A percentile compares a stretch with the other conserved stretches of the same genome.
Evolutionary conservation across 2,329 filamentous ascomycete species (phyloP).

Genomic region (Diplocarpon mali): DNA sequence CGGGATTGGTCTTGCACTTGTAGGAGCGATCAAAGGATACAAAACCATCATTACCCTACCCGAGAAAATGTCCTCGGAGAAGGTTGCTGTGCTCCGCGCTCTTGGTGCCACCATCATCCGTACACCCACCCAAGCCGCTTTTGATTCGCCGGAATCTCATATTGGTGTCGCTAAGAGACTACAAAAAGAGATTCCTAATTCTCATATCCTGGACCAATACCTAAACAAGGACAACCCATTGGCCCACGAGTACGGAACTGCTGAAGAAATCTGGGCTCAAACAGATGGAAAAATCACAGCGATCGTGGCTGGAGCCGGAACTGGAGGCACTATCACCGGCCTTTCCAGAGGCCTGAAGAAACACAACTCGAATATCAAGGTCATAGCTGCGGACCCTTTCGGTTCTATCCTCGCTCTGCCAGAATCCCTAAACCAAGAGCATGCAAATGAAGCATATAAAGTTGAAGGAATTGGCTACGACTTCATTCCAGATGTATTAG

Average conservation of each 20-base stretch:
- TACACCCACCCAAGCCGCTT: constrained; percentile 91
- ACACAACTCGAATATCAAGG: constrained; percentile 74
- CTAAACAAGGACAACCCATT: constrained; percentile 82
- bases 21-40: constrained; percentile 93
- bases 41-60: constrained; percentile 97
- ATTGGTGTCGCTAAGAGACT: constrained; percentile 87
- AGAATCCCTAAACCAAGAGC: constrained; percentile 64
- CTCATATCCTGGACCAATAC: constrained; percentile 96
- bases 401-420: constrained; percentile 87
- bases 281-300: constrained; percentile 72
- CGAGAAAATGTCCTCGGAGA: constrained; percentile 99
- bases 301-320: constrained; percentile 85
- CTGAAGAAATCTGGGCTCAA: constrained; percentile 92
- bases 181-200: constrained; percentile 92
- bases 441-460: constrained; percentile 81
- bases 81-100: constrained; percentile 87
- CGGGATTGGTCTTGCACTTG: constrained; percentile 87
- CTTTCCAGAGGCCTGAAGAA: constrained; percentile 76
- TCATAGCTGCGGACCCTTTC: constrained; percentile 85
- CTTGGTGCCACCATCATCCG: constrained; percentile 95
- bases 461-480: constrained; percentile 98
- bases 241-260: constrained; percentile 88
- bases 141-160: constrained; percentile 88
- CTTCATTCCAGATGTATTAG: constrained; percentile 89
- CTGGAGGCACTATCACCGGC: constrained; percentile 89